Percentiles rank a stretch among this genome's conserved stretches.
phyloP scores from a whole-genome alignment of 2,329 filamentous ascomycete genomes.

The Orbilia blumenaviensis region DNA sequence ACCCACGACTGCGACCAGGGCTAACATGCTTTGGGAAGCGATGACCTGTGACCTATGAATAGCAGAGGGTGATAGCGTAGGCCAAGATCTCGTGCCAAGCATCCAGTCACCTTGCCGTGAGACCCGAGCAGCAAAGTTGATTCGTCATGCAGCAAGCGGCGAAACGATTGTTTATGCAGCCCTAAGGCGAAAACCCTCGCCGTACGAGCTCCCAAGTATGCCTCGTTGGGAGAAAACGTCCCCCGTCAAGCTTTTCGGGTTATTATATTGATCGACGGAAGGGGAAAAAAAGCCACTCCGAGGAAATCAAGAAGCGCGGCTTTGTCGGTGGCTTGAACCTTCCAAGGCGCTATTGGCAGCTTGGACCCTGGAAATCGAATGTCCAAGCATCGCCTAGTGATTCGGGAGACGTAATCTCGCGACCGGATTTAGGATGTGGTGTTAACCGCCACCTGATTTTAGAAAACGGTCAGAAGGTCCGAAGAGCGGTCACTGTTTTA shows the following conservation, averaged over 20 bases:
- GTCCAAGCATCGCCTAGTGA: constrained; percentile 2
- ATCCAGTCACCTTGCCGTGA: constrained; percentile 20
- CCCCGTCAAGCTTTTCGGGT: constrained; percentile 4
- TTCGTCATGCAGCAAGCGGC: constrained; percentile 44
- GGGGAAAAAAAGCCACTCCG: constrained; percentile 22
- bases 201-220: constrained; percentile 13
- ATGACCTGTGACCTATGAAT: constrained; percentile 41
- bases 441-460: constrained; percentile 24
- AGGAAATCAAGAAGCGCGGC: constrained; percentile 11
- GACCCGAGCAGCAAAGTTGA: constrained; percentile 32
- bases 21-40: constrained; percentile 28
- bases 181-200: constrained; percentile 38
- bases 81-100: constrained; percentile 46
- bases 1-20: constrained; percentile 40
- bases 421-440: constrained; percentile 9
- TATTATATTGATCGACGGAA: neutral
- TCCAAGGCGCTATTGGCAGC: neutral
- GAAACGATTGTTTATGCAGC: constrained; percentile 49
- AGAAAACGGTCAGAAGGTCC: constrained; percentile 21
- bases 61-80: constrained; percentile 37
- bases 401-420: constrained; percentile 23
- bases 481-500: constrained; percentile 6
- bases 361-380: neutral
- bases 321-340: constrained; percentile 28
- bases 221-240: constrained; percentile 32